Percentiles rank a stretch among this genome's conserved stretches.
Conservation (phyloP, 208 protist species). For the Acanthamoeba culbertsoni region DNA sequence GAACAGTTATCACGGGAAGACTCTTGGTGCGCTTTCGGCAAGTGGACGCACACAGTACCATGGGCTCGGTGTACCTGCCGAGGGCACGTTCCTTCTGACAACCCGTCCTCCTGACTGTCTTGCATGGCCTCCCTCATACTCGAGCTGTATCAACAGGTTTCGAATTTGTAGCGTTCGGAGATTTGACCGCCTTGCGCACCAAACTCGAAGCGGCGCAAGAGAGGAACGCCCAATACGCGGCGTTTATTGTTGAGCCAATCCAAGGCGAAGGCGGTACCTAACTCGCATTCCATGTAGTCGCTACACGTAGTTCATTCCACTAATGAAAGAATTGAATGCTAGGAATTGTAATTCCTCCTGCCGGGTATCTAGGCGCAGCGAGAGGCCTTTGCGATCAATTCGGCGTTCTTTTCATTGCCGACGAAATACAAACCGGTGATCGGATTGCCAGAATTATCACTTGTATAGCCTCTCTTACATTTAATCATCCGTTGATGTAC, state of each 20-base stretch:
- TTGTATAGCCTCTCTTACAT: neutral
- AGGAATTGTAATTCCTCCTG: constrained; percentile 83
- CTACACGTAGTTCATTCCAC: neutral
- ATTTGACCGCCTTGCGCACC: neutral
- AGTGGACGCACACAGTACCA: constrained; percentile 25
- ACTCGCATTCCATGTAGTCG: neutral
- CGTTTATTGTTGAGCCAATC: constrained; percentile 92
- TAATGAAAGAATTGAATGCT: too few relatives aligned
- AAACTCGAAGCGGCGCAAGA: neutral
- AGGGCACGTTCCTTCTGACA: neutral
- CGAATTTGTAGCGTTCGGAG: constrained; percentile 6
- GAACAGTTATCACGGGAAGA: constrained; percentile 19
- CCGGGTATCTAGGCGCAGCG: constrained; percentile 81
- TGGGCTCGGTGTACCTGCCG: neutral
- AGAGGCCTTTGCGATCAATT: constrained; percentile 83
- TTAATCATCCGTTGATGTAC: neutral
- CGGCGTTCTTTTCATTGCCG: constrained; percentile 87
- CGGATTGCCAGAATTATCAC: neutral
- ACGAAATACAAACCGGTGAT: constrained; percentile 83
- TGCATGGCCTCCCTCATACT: neutral
- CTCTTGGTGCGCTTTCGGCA: constrained; percentile 9
- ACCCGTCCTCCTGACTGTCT: neutral
- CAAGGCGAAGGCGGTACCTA: constrained; percentile 90
- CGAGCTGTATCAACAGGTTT: neutral
- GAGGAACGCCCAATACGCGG: constrained; percentile 62